Conservation (phyloP, 2,329 filamentous ascomycete species). For the Fusarium proliferatum region DNA sequence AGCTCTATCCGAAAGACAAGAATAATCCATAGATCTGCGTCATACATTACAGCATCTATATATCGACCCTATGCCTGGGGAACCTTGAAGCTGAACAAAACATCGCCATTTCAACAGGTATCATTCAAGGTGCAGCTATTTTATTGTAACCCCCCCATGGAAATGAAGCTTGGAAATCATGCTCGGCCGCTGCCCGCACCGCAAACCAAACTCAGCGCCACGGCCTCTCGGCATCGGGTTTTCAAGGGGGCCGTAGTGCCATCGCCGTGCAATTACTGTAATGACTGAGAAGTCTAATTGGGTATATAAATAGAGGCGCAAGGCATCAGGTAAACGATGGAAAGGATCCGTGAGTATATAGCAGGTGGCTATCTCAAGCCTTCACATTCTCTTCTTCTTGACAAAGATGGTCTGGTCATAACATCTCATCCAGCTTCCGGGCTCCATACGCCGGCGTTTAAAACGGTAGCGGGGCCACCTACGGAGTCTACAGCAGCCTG, state of each 20-base stretch:
- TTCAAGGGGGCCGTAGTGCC: conserved; percentile 17
- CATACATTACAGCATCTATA: background rate
- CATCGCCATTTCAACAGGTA: too few species aligned
- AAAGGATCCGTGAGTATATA: background rate
- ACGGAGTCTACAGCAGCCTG: conserved; percentile 2
- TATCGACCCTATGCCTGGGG: background rate
- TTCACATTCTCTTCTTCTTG: background rate
- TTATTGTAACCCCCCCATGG: background rate
- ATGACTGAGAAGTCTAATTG: background rate
- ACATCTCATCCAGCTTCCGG: background rate
- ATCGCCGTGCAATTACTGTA: background rate
- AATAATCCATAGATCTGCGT: background rate
- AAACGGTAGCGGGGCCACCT: conserved; percentile 21
- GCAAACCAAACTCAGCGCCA: conserved; percentile 14
- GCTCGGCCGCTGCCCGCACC: conserved; percentile 26
- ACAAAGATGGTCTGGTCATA: background rate
- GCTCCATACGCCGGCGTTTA: conserved; percentile 5
- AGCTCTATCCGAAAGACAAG: background rate
- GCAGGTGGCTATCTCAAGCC: background rate
- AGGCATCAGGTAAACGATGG: background rate
- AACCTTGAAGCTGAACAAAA: background rate
- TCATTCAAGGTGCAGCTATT: background rate
- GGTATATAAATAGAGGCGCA: background rate
- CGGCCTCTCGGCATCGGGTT: conserved; percentile 30
- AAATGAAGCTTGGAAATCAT: background rate